Conservation (phyloP, 768 basidiomycete genomes). For the Lactarius sanguifluus region DNA sequence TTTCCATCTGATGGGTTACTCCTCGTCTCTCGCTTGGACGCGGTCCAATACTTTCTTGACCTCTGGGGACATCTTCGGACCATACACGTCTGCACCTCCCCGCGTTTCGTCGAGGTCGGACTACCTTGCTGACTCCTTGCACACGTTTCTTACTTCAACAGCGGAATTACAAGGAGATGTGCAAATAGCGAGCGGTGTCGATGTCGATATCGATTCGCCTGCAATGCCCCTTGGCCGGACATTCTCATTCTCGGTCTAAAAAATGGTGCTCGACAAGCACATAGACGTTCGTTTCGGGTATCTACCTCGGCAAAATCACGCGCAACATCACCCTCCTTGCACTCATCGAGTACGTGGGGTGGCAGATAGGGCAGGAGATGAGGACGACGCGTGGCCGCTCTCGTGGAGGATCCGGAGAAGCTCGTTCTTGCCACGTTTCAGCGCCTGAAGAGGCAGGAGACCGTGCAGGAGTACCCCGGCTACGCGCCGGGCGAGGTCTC, state of each 20-base stretch:
- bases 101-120: too few relatives aligned
- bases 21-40: too few relatives aligned
- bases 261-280: constrained; percentile 87
- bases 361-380: constrained; percentile 34
- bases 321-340: too few relatives aligned
- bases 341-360: constrained; percentile 56
- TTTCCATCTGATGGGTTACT: too few relatives aligned
- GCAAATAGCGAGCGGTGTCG: constrained; percentile 33
- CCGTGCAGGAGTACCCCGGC: constrained; percentile 62
- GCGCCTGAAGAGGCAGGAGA: constrained; percentile 51
- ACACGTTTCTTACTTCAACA: constrained; percentile 81
- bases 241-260: constrained; percentile 57
- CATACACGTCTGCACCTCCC: too few relatives aligned
- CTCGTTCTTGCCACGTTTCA: constrained; percentile 31
- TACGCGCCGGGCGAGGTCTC: constrained; percentile 53
- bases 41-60: too few relatives aligned
- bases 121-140: constrained; percentile 46
- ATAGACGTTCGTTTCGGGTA: constrained; percentile 95
- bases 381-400: not conserved
- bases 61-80: too few relatives aligned
- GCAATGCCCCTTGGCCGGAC: constrained; percentile 60
- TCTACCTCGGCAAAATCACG: too few relatives aligned
- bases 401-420: constrained; percentile 10
- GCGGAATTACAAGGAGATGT: constrained; percentile 6
- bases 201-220: constrained; percentile 40